Base-by-base conservation (phyloP, 2,329 filamentous ascomycete species). In the Arthrobotrys musiformis region DNA sequence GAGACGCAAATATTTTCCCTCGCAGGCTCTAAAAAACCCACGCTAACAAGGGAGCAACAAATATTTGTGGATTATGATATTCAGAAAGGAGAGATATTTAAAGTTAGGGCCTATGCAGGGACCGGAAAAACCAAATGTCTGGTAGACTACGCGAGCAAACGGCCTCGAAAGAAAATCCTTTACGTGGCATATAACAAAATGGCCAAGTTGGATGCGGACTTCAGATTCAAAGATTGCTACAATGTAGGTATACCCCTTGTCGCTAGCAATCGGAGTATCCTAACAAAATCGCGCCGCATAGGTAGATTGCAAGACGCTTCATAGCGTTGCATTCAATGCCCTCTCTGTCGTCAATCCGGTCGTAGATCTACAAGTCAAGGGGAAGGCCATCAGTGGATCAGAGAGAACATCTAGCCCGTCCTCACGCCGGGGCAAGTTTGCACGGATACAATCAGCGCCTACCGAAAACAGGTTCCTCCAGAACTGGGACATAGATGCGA, bases 41-140 rank as follows among this genome's bases (percentile, higher is more conserved):
- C 33, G 4, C 64, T 81, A 28, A 81, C 79, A 0, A 63, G 30
- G 8, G 79, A 81, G 30, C 79, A 81, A 64, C 54, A 58, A 35
- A 24, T 15, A 9, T 78, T 81, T 52, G 79, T 81, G 13, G 37
- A 70, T 9, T 69, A 70, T 19, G 70, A 80, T 60, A 66, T 81
- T 11, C 4, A 9, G n/a, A 58, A 63, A 11, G 78, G 79, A 0
- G 72, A 80, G 5, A 60, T 81, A 9, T 78, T 81, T 42, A 80
- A 81, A 24, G 67, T 81, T 6, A 74, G 79, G 22, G 80, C 80
- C 11, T 81, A 79, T 44, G 80, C 79, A 4, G 80, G 80, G n/a
- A 81, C 80, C 1, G 80, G 80, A 33, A 81, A 81, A 64, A 81
- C 80, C 0, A 79, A 79, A 58, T 78, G 79, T 62, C 69, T 81